Evolutionary conservation across 345 rosid species (phyloP), one percentile per base, ranked within the genome.

Genomic region (Turritis glabra): DNA sequence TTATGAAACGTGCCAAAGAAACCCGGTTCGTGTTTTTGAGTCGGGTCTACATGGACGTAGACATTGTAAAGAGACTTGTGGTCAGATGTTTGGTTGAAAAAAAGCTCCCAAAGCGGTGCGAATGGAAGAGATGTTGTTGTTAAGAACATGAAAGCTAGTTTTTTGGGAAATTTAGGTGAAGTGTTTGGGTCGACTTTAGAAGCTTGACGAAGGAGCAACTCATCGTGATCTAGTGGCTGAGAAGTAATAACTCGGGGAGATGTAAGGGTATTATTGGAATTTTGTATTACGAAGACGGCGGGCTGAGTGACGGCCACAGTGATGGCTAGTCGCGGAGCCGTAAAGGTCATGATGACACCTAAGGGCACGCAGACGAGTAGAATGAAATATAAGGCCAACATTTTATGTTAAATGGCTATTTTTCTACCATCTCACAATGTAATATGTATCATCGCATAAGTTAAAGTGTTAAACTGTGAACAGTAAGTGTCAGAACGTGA

Each of bases 51-150:
- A 52, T 92, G 92, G 44, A 88, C 38, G 54, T 92, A 92, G n/a
- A 92, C 67, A 78, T 92, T 89, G 76, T 78, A 88, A 59, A 82
- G 83, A 8, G 26, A 46, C 2, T 29, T 50, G 46, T 67, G 35
- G 10, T 47, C 0, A 1, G 82, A 69, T 3, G 82, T 76, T 64
- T 65, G 61, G 80, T 79, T 80, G 74, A 90, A 90, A 72, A 58
- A 92, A 47, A 84, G 71, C 50, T 90, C 88, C 94, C 96, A 90
- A 1, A 90, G 64, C 2, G 88, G 87, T n/a, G 91, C 89, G 0
- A 88, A 54, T 1, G 84, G 89, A 30, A 92, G 91, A 33, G 92
- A 86, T 0, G 81, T 35, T 0, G 89, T 84, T 13, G 90, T 83
- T 8, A 88, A 82, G 78, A 92, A 90, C 82, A 90, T 51, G 79